Conservation (phyloP, 345 rosid genomes). For the Citrus mangshanensis region DNA sequence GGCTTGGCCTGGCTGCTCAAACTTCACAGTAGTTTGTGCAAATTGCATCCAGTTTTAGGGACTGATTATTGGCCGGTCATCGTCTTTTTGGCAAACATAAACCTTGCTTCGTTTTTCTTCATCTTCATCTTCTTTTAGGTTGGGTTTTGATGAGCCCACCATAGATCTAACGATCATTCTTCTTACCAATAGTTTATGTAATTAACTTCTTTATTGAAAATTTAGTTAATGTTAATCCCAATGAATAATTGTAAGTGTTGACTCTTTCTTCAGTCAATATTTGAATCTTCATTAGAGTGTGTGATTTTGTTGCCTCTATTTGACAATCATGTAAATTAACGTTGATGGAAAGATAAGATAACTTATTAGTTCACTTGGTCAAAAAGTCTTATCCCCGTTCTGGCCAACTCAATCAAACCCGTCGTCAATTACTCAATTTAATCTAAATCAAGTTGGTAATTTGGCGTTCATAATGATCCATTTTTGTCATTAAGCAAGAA, state of each 20-base stretch:
- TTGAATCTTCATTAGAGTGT: background rate
- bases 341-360: background rate
- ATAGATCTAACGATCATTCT: conserved; percentile 20
- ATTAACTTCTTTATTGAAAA: conserved; percentile 2
- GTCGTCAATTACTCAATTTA: background rate
- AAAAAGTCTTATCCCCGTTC: background rate
- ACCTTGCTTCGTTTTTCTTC: conserved; percentile 1
- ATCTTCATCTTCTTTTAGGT: background rate
- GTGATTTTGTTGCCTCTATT: background rate
- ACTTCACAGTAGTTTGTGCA: conserved; percentile 15
- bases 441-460: background rate
- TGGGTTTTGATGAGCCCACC: conserved; percentile 9
- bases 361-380: background rate
- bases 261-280: background rate
- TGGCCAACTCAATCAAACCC: background rate
- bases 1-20: conserved; percentile 75
- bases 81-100: conserved; percentile 12
- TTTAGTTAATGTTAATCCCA: background rate
- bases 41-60: conserved; percentile 5
- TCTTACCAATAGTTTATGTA: conserved; percentile 25
- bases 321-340: background rate
- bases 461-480: background rate
- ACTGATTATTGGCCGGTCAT: conserved; percentile 5
- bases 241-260: background rate
- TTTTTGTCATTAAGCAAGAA: background rate